Evolutionary conservation across 1,139 yeast genomes (phyloP), one percentile per base, ranked within the genome.

Genomic region (Scheffersomyces cryptocercus): DNA sequence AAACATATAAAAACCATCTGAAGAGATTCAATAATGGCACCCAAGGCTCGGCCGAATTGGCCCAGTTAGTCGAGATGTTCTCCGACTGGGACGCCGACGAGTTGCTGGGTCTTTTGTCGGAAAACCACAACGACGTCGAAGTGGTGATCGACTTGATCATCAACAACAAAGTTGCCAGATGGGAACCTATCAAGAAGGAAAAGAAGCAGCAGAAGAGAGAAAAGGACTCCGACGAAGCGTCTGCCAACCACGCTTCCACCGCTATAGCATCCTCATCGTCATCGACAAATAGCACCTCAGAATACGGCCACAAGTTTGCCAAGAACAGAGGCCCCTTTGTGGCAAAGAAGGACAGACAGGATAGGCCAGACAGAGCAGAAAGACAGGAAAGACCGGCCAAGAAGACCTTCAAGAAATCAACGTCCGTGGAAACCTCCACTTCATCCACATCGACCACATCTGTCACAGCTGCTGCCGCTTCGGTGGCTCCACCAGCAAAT

Each of bases 81-180:
- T 96, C 97, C 35, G 97, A 88, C 62, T 93, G 99, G 99, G 81
- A 88, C 45, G 75, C 79, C 42, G 96, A 88, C 37, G 99, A 93
- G 63, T 81, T 93, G 64, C 70, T 77, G 42, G 81, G 85, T 43
- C 83, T 89, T 47, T 81, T 91, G 54, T 74, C 75, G 47, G 98
- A 93, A 66, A 80, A 86, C 55, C 62, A 68, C 48, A 77, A 84
- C 53, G 90, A 87, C 59, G 74, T 89, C 53, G 95, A 87, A 60
- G 77, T 80, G 40, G 89, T 93, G 52, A 85, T 88, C 54, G 91
- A 86, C 61, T 84, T 90, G 66, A 91, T 93, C 66, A 85, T 95
- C 48, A 88, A 89, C 52, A 96, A 95, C 53, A 78, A 79, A 60
- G 81, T 79, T 31, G 70, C 80, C 50, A 77, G 75, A 58, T 79